Evolutionary conservation across 2,329 filamentous ascomycete genomes (phyloP).

Genomic region (Neonectria sp.): DNA sequence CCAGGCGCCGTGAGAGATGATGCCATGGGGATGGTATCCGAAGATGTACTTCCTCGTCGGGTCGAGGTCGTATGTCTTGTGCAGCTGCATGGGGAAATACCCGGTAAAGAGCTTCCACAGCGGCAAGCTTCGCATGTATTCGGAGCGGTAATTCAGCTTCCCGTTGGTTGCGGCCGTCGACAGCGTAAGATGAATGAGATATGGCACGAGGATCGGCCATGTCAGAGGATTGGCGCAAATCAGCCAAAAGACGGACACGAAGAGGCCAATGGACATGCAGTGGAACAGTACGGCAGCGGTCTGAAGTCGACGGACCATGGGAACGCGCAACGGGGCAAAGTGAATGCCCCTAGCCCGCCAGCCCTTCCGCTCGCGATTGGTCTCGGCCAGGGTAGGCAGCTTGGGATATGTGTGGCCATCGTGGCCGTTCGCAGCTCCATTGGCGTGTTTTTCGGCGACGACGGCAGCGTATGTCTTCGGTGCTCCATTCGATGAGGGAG

Average conservation of each 20-base stretch:
- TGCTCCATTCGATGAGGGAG: constrained; percentile 33
- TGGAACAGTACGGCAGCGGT: constrained; percentile 85
- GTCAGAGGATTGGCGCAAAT: constrained; percentile 91
- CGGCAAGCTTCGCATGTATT: constrained; percentile 79
- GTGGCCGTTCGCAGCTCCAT: constrained; percentile 22
- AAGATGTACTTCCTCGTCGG: constrained; percentile 94
- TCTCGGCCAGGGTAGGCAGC: constrained; percentile 41
- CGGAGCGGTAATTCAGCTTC: constrained; percentile 79
- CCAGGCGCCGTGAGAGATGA: constrained; percentile 97
- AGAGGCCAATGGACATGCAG: constrained; percentile 78
- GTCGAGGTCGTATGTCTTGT: constrained; percentile 85
- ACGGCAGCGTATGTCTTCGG: constrained; percentile 44
- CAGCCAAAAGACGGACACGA: constrained; percentile 88
- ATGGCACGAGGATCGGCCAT: constrained; percentile 85
- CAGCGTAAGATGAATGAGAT: constrained; percentile 86
- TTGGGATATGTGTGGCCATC: constrained; percentile 47
- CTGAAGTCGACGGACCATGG: constrained; percentile 79
- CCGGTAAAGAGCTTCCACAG: constrained; percentile 92
- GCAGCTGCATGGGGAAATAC: constrained; percentile 91
- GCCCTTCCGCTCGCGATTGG: constrained; percentile 47
- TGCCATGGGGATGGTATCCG: constrained; percentile 97
- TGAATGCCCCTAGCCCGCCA: constrained; percentile 73
- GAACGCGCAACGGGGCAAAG: constrained; percentile 86
- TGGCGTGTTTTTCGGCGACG: constrained; percentile 29
- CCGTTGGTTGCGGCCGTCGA: constrained; percentile 85